phyloP scores from a whole-genome alignment of 2,329 filamentous ascomycete species.

The Claviceps africana region DNA sequence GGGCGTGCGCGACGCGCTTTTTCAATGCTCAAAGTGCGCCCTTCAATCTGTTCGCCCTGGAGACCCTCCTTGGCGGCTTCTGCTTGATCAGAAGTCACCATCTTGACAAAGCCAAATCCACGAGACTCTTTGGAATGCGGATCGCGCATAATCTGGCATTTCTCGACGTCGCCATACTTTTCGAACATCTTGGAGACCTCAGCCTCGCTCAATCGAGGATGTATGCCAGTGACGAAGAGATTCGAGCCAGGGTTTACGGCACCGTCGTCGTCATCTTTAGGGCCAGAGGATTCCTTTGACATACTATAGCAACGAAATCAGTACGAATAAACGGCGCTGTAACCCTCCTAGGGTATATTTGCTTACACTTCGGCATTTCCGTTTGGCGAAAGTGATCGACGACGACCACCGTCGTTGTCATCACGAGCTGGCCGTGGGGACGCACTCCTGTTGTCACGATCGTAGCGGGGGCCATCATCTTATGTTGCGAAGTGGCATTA shows the following conservation, averaged over 20 bases:
- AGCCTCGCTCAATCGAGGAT: conserved; percentile 76
- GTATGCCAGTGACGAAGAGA: conserved; percentile 96
- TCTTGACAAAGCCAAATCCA: conserved; percentile 98
- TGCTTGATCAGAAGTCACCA: conserved; percentile 87
- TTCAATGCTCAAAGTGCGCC: conserved; percentile 92
- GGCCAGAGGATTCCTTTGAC: conserved; percentile 39
- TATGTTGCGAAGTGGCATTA: background rate
- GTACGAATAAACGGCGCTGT: background rate
- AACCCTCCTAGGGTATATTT: background rate
- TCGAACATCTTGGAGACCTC: conserved; percentile 93
- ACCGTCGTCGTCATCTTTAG: conserved; percentile 55
- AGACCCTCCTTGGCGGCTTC: conserved; percentile 94
- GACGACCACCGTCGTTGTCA: conserved; percentile 43
- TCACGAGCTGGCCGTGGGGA: conserved; percentile 48
- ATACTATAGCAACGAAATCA: conserved; percentile 18
- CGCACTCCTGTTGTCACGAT: conserved; percentile 52
- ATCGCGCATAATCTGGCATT: conserved; percentile 99
- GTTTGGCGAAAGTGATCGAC: conserved; percentile 48
- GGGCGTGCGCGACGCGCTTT: conserved; percentile 93
- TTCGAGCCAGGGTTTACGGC: conserved; percentile 90
- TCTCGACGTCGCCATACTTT: conserved; percentile 97
- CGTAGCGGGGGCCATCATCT: conserved; percentile 54
- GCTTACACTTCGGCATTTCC: conserved; percentile 26
- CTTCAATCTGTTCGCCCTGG: conserved; percentile 89
- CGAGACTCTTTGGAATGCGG: conserved; percentile 97